Evolutionary conservation across 78 protist species (phyloP), one percentile per base, ranked within the genome.

Genomic region (Blattamonas nauphoetae): DNA sequence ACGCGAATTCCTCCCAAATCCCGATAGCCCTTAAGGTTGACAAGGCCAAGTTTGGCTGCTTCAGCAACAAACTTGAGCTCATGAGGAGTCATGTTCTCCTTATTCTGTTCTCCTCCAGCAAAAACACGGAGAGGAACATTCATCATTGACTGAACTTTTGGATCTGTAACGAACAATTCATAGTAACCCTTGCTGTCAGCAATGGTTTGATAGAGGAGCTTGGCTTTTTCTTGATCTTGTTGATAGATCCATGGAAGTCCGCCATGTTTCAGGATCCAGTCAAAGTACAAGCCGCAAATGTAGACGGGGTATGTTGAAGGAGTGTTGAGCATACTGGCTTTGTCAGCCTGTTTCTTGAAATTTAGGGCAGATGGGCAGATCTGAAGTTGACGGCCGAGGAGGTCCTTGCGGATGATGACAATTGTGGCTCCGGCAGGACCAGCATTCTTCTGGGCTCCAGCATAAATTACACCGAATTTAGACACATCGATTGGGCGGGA

Each of bases 391-490:
- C 55, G 63, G 4, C 1, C 6, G 96, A 95, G 41, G 85, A 42
- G 45, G 11, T 85, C 89, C 5, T 88, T 32, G 45, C 91, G 84
- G 41, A 88, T 63, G 45, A 97, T 93, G 63, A 92, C 96, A 41
- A 97, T 55, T n/a, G 96, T 94, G 36, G 94, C 63, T 44, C 98
- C 97, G 33, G 98, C 94, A 0, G 95, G 92, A 38, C 98, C 97
- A 36, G 94, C 81, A 86, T 97, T 97, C 94, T 97, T 97, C 88
- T 96, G 98, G 45, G 97, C 99, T 29, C 97, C 93, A 21, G 96
- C 98, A 78, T 93, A 97, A 36, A 97, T 86, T 42, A 93, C 36
- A 42, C 93, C 99, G 85, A 85, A 97, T 91, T 95, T 96, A 32
- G 94, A 34, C 1, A 96, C 92, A 85, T 96, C 95, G 32, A 97